Conservation (phyloP, 306 rosid species). For the Quercus engelmannii region DNA sequence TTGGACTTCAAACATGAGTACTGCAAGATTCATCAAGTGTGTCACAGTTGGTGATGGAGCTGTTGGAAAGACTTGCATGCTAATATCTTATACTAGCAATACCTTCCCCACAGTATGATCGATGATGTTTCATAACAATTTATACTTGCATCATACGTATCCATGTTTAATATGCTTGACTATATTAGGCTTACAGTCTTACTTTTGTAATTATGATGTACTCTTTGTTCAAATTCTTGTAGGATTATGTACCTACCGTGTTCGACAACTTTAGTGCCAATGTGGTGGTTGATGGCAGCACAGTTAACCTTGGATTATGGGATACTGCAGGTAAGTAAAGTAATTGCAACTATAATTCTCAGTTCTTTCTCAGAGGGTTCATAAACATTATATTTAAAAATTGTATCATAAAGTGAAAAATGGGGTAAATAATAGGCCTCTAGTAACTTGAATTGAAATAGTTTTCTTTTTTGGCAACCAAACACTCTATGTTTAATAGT, state of each 20-base stretch:
- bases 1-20: constrained; percentile 52
- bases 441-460: not conserved
- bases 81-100: constrained; percentile 86
- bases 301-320: constrained; percentile 88
- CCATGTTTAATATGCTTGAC: too few species aligned
- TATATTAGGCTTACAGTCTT: not conserved
- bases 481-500: too few species aligned
- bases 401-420: too few species aligned
- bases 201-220: not conserved
- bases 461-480: not conserved
- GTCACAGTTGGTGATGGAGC: constrained; percentile 96
- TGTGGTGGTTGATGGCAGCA: constrained; percentile 95
- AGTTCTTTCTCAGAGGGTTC: not conserved
- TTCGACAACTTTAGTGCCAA: constrained; percentile 95
- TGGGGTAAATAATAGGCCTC: too few species aligned
- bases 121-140: constrained; percentile 4
- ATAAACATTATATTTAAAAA: not conserved
- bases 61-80: constrained; percentile 94
- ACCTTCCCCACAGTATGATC: constrained; percentile 73
- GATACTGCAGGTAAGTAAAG: constrained; percentile 82
- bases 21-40: constrained; percentile 90
- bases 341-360: not conserved
- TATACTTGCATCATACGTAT: too few species aligned
- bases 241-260: constrained; percentile 95
- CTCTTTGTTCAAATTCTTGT: not conserved